Base-by-base conservation (phyloP, 306 rosid genomes). In the Casuarina equisetifolia region DNA sequence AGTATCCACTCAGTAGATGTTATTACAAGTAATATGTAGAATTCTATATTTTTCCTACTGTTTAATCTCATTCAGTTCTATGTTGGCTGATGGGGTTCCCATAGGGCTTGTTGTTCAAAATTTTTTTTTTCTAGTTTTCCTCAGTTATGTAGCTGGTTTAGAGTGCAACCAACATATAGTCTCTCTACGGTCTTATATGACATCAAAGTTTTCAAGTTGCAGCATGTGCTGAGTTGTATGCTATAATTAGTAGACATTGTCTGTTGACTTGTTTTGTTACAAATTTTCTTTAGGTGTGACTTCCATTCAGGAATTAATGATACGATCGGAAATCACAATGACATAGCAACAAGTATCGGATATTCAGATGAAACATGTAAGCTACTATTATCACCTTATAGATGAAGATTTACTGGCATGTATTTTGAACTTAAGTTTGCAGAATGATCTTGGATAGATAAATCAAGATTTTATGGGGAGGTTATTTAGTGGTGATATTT, bases 341-440 rank as follows among this genome's bases (percentile, higher is more conserved):
- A 95, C 76, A 83, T 87, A 7, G 88, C 95, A 46, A 89, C 92
- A 7, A 85, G 90, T 52, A 66, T 92, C 80, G 89, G 84, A 77
- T 95, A 88, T 85, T 91, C 96, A 20, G 78, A 81, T 79, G 93
- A 82, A 84, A 90, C 92, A 25, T 64, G 98, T 94, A 89, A 86
- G 90, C 78, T 70, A 80, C 62, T 45, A 58, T 64, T 42, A 70
- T 48, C 12, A 53, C 46, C 44, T 32, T 4, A 43, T 44, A 1
- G 52, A 73, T 35, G 44, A 81, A 81, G 82, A 81, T 61, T 42
- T 84, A 84, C 71, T 83, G 74, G 35, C 79, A 80, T 25, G 25
- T 76, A 80, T 72, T 49, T 59, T 78, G 75, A 42, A 81, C 74
- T 38, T 74, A 39, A 39, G 1, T 16, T 66, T 66, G 70, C 46